Conservation (phyloP, 352 stramenopile species). For the Phytopythium litorale region DNA sequence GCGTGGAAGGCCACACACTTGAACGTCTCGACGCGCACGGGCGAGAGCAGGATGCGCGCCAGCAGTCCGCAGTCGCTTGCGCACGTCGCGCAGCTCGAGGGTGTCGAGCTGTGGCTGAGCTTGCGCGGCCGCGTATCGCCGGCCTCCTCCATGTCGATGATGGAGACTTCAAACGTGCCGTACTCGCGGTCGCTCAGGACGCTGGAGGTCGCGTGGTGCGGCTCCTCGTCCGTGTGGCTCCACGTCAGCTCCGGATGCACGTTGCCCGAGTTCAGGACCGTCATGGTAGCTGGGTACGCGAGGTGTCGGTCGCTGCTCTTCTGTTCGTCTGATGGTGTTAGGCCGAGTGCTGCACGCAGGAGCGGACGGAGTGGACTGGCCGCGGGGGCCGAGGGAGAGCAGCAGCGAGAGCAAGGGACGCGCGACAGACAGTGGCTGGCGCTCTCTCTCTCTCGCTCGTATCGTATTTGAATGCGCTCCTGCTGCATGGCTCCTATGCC, state of each 20-base stretch:
- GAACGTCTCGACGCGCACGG: conserved; percentile 55
- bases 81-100: conserved; percentile 13
- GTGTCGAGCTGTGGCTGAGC: conserved; percentile 9
- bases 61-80: conserved; percentile 47
- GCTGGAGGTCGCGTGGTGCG: conserved; percentile 13
- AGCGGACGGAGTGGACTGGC: background rate
- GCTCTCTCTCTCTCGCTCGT: background rate
- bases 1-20: conserved; percentile 53
- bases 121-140: conserved; percentile 11
- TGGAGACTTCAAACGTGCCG: conserved; percentile 66
- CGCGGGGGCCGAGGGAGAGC: too few species aligned
- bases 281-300: background rate
- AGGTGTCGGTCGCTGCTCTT: background rate
- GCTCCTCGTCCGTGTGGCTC: background rate
- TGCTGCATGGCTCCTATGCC: background rate
- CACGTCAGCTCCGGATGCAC: background rate
- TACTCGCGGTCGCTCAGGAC: conserved; percentile 46
- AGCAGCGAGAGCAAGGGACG: background rate
- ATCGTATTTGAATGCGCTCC: background rate
- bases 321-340: background rate
- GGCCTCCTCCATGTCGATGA: conserved; percentile 54
- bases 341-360: background rate
- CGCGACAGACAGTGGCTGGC: background rate
- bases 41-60: conserved; percentile 43
- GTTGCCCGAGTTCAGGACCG: background rate